Evolutionary conservation across 768 basidiomycete genomes (phyloP), one percentile per base, ranked within the genome.

Genomic region (Neoboletus brunneissimus): DNA sequence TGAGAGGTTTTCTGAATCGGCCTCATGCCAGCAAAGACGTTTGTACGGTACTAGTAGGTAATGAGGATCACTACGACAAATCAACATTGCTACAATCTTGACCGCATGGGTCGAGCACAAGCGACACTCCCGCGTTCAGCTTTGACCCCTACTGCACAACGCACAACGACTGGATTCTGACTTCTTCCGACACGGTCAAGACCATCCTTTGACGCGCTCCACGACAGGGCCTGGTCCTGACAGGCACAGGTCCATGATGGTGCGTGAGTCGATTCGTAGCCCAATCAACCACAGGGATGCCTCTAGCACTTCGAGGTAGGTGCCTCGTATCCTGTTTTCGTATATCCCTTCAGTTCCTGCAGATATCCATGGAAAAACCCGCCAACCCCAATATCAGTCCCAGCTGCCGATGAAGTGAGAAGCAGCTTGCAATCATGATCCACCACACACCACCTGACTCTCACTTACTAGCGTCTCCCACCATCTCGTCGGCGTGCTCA

Each of bases 241-340:
- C 51, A 60, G 60, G 53, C 45, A 27, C 49, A 60, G 58, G 15
- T 22, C 61, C 43, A 13, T 12, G 46, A 42, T 55, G 52, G 48
- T 56, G 13, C 57, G 63, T 44, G 64, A 56, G 15, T 45, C 58
- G 3, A n/a, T 35, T 20, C 12, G 56, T 37, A 52, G 35, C 4
- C 61, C 66, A 53, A 45, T 48, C 48, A 69, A 67, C 61, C 45
- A 57, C 47, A 73, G 72, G 62, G 72, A 72, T 43, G 73, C 70
- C 44, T 72, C 72, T 15, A 54, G 45, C 49, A 22, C 48, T 37
- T 49, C 60, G 5, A 10, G 18, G 71, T 66, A 55, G 60, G 69
- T 57, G 5, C 18, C n/a, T 49, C 42, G n/a, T 23, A 22, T 42
- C 11, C 40, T 4, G 48, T 59, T 41, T 32, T 31, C 45, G 29